Evolutionary conservation across 2,329 filamentous ascomycete genomes (phyloP), one percentile per base, ranked within the genome.

Genomic region (Colletotrichum viniferum): DNA sequence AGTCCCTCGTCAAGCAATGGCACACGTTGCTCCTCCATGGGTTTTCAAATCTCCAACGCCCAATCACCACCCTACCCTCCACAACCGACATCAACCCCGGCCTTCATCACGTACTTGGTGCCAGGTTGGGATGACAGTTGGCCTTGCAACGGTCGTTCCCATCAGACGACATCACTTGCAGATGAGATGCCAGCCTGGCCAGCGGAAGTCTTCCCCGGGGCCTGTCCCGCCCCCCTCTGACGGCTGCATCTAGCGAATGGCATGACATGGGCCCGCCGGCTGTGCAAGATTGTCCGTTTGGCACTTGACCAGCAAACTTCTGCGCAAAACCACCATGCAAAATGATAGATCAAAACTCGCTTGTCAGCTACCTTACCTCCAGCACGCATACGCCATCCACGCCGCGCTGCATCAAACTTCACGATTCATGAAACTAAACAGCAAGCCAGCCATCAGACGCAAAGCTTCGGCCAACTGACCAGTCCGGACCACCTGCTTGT

Each of bases 141-240:
- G 30, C 61, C 30, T 74, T 74, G 61, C 60, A 74, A 74, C 72
- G 72, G 72, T 38, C 61, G 72, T 30, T 66, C 48, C 67, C 72
- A 71, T 71, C 72, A 52, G 38, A 71, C 16, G 61, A 66, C 68
- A 74, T 71, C 52, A 71, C 67, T 63, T 74, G 72, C 73, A 64
- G 63, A 60, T 68, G 69, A 34, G 55, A 64, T 64, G 70, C 69
- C 73, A 73, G 58, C 64, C 36, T 58, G 69, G 52, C 68, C 61
- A 60, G 62, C 73, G 73, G 73, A 73, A 73, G 43, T n/a, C 55
- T 76, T 76, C 70, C 73, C 73, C 73, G 73, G 63, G 73, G 73
- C 73, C 58, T 73, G 64, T 26, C 62, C 38, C 30, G n/a, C 69
- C 60, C n/a, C 69, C 43, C n/a, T 55, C 6, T 36, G 32, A 60